These are phyloP conservation scores for Fusarium sp. DNA, from an alignment of 2,329 filamentous ascomycete genomes.

Conservation along the genomic window DNA sequence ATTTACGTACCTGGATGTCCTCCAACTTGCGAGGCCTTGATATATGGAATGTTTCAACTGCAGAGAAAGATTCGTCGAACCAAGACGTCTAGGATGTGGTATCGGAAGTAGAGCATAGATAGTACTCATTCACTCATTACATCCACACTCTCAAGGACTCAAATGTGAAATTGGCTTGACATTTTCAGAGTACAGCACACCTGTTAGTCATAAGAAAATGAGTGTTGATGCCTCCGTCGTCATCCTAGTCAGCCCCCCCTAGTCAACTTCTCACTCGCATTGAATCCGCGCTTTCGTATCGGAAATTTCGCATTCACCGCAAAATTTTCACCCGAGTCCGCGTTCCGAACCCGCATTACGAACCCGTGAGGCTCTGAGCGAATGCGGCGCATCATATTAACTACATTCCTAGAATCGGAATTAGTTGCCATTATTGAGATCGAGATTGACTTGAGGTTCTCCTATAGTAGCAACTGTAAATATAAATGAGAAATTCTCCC, in stretches of 20 bases:
- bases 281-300: neutral
- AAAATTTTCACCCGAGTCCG: neutral
- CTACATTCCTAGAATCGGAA: neutral
- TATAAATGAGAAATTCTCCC: neutral
- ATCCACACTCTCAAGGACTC: neutral
- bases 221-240: neutral
- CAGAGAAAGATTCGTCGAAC: slow-evolving; percentile 44
- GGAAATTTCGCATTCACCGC: neutral
- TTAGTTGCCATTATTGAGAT: neutral
- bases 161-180: neutral
- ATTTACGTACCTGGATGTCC: slow-evolving; percentile 58
- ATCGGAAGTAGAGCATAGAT: neutral
- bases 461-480: neutral
- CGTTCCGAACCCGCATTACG: neutral
- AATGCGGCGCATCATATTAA: neutral
- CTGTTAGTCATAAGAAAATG: neutral
- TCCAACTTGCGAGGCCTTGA: neutral
- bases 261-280: neutral
- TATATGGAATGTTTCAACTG: slow-evolving; percentile 53
- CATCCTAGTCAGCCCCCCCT: neutral
- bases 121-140: neutral
- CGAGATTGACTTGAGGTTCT: neutral
- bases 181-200: neutral
- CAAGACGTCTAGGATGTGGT: neutral
- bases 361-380: neutral